phyloP scores from a whole-genome alignment of 1,284 basidiomycete species.

The Moesziomyces sp. region DNA sequence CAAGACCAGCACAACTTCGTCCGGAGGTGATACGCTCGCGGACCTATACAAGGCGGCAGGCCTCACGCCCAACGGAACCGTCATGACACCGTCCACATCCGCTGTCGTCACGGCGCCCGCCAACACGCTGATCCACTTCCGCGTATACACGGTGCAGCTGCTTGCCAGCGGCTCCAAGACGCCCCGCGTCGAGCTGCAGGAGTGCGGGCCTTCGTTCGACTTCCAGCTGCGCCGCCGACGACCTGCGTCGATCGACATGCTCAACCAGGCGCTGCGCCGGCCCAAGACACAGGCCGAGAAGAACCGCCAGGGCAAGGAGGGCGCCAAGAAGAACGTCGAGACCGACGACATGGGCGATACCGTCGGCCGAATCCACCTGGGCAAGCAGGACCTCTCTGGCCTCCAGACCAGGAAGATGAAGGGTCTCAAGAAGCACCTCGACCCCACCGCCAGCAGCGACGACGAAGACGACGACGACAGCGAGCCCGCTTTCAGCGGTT shows the following conservation, averaged over 20 bases:
- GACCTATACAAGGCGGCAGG: conserved; percentile 60
- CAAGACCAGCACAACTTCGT: background rate
- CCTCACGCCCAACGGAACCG: conserved; percentile 65
- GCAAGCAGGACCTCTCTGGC: conserved; percentile 85
- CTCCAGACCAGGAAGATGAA: conserved; percentile 94
- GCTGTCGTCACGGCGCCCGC: conserved; percentile 70
- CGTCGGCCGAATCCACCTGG: conserved; percentile 88
- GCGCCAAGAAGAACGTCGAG: conserved; percentile 85
- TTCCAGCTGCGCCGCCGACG: conserved; percentile 81
- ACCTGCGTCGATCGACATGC: conserved; percentile 79
- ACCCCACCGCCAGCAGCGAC: conserved; percentile 44
- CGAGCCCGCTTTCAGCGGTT: conserved; percentile 12
- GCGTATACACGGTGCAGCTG: conserved; percentile 83
- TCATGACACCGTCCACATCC: conserved; percentile 65
- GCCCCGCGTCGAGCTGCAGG: conserved; percentile 77
- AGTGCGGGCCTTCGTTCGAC: conserved; percentile 92
- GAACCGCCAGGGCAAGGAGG: conserved; percentile 76
- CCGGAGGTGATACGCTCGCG: conserved; percentile 32
- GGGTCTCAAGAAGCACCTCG: conserved; percentile 74
- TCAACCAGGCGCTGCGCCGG: conserved; percentile 82
- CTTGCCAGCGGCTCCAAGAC: conserved; percentile 72
- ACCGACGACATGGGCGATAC: conserved; percentile 98
- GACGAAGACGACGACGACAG: conserved; percentile 40
- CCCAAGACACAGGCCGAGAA: conserved; percentile 83
- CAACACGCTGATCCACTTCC: conserved; percentile 82